These are phyloP conservation scores for Clonostachys rosea DNA, from an alignment of 2,329 filamentous ascomycete species.

Conservation along the genomic window DNA sequence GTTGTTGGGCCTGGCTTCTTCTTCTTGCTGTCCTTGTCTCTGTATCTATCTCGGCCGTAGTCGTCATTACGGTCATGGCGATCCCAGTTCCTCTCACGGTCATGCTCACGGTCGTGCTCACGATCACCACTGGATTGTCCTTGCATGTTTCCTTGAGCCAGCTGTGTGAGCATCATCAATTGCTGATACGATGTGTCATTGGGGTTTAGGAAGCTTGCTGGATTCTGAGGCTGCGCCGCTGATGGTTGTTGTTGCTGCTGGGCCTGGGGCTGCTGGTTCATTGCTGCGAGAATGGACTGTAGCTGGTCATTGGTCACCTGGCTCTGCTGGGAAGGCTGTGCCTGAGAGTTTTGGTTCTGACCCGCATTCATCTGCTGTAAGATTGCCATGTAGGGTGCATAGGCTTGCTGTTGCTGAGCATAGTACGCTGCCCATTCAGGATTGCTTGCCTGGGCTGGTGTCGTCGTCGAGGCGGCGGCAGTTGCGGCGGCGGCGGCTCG, in stretches of 20 bases:
- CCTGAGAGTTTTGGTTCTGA: slow-evolving; percentile 10
- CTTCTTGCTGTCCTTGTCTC: slow-evolving; percentile 34
- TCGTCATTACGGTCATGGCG: slow-evolving; percentile 23
- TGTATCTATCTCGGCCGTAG: slow-evolving; percentile 17
- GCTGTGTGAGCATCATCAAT: slow-evolving; percentile 29
- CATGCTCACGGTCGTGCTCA: slow-evolving; percentile 10
- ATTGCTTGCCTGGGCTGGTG: slow-evolving; percentile 6
- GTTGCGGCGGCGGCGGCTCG: slow-evolving; percentile 9
- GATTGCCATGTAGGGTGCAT: slow-evolving; percentile 34
- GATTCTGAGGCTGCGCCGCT: slow-evolving; percentile 11
- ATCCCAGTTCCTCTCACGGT: slow-evolving; percentile 16
- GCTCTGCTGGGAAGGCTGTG: slow-evolving; percentile 13
- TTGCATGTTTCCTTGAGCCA: slow-evolving; percentile 16
- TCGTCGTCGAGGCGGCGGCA: slow-evolving; percentile 3
- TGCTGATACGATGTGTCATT: slow-evolving; percentile 34
- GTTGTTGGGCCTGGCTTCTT: slow-evolving; percentile 24
- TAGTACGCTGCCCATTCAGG: slow-evolving; percentile 21
- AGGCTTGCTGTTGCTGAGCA: slow-evolving; percentile 24
- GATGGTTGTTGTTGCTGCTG: slow-evolving; percentile 9
- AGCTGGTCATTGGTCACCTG: slow-evolving; percentile 27
- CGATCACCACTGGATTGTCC: slow-evolving; percentile 17
- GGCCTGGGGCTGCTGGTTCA: slow-evolving; percentile 29
- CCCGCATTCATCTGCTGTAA: slow-evolving; percentile 32
- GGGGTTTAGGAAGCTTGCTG: slow-evolving; percentile 21
- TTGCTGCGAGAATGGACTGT: slow-evolving; percentile 37